phyloP scores from a whole-genome alignment of 2,329 filamentous ascomycete species.

The Fusarium citri region DNA sequence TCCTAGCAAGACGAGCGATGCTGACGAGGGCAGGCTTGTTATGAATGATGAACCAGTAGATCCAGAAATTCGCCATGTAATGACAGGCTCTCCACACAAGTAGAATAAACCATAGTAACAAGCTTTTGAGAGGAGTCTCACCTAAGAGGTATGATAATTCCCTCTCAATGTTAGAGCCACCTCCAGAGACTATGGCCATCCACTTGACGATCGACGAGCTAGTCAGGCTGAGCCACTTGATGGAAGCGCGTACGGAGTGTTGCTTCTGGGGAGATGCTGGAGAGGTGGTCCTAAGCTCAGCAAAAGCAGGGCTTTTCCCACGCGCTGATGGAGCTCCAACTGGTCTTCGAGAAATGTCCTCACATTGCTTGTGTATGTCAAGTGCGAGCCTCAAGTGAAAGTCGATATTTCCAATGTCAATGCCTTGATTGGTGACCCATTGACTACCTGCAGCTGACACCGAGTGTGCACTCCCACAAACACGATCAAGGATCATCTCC shows the following conservation, averaged over 20 bases:
- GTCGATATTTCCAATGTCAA: not conserved
- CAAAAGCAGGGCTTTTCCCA: not conserved
- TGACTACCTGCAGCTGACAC: not conserved
- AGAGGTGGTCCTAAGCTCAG: not conserved
- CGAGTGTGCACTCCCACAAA: not conserved
- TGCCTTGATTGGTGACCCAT: not conserved
- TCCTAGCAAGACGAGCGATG: conserved; percentile 1
- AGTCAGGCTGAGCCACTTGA: not conserved
- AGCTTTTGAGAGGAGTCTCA: not conserved
- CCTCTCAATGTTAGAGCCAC: not conserved
- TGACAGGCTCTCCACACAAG: not conserved
- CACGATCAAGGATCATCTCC: conserved; percentile 2
- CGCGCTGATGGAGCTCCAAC: no score
- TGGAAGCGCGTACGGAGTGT: not conserved
- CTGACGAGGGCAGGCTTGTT: conserved; percentile 4
- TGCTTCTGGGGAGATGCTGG: not conserved
- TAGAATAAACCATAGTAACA: not conserved
- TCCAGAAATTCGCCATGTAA: not conserved
- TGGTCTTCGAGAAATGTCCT: not conserved
- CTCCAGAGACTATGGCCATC: conserved; percentile 1
- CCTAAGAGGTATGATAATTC: not conserved
- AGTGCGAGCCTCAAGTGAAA: not conserved
- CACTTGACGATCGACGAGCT: not conserved
- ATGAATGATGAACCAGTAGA: conserved; percentile 2
- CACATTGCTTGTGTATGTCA: not conserved